Percentiles rank a stretch among this genome's conserved stretches.
Evolutionary conservation across 2,329 filamentous ascomycete genomes (phyloP).

Genomic region (Penicillium frequentans): DNA sequence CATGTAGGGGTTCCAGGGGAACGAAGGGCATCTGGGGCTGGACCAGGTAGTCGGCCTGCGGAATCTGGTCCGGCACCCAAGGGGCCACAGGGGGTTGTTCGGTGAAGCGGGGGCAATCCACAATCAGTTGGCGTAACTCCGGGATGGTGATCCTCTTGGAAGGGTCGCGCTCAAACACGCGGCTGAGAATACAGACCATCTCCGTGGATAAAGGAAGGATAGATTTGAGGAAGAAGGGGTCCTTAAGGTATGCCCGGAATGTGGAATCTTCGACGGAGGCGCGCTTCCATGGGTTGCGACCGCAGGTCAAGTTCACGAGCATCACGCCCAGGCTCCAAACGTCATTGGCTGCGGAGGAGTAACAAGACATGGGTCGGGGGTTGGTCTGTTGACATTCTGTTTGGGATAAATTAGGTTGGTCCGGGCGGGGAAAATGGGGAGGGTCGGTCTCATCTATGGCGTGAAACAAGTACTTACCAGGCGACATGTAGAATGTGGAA

Average conservation of each 20-base stretch:
- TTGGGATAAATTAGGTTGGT: conserved; percentile 24
- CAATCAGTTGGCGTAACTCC: conserved; percentile 75
- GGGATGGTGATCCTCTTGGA: conserved; percentile 76
- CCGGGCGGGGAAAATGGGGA: not conserved
- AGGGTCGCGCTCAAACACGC: conserved; percentile 86
- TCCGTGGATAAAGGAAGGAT: conserved; percentile 90
- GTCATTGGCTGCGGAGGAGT: conserved; percentile 91
- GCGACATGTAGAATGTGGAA: conserved; percentile 99
- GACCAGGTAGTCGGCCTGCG: conserved; percentile 35
- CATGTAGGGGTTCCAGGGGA: conserved; percentile 34
- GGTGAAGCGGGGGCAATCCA: conserved; percentile 74
- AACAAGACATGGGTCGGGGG: conserved; percentile 70
- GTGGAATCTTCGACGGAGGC: conserved; percentile 91
- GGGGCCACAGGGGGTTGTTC: conserved; percentile 38
- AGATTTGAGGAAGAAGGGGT: conserved; percentile 82
- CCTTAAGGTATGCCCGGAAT: conserved; percentile 85
- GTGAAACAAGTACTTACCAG: conserved; percentile 64
- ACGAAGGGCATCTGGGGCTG: conserved; percentile 38
- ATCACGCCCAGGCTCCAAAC: conserved; percentile 98
- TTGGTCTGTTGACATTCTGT: conserved; percentile 84
- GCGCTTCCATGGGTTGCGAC: conserved; percentile 98
- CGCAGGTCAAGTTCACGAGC: conserved; percentile 94
- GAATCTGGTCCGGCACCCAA: conserved; percentile 38
- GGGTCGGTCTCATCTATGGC: not conserved
- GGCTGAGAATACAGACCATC: conserved; percentile 80